Conservation (phyloP, 2,329 filamentous ascomycete species). For the Pseudogymnoascus sp. region DNA sequence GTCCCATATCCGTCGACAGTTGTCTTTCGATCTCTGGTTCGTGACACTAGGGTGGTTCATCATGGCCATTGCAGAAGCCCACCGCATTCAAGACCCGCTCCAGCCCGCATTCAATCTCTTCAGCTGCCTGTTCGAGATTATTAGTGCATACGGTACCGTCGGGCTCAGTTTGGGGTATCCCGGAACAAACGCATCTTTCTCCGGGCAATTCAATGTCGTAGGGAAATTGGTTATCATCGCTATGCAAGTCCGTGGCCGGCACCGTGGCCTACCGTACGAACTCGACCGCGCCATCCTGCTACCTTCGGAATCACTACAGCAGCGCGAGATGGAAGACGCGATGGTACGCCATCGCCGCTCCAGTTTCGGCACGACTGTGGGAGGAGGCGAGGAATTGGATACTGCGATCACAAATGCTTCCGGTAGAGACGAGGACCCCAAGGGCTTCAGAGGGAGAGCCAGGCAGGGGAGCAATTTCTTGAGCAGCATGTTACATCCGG, state of each 20-base stretch:
- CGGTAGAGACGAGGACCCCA: background rate
- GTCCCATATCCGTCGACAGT: slow-evolving; percentile 82
- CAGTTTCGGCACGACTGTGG: slow-evolving; percentile 5
- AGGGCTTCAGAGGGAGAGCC: background rate
- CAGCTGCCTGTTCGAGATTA: slow-evolving; percentile 68
- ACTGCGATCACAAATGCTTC: background rate
- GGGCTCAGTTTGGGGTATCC: slow-evolving; percentile 83
- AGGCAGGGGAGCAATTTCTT: slow-evolving; percentile 23
- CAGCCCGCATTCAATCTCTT: slow-evolving; percentile 59
- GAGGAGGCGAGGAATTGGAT: background rate
- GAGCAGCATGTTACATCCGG: slow-evolving; percentile 28
- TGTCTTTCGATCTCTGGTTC: slow-evolving; percentile 97
- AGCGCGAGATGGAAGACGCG: slow-evolving; percentile 49
- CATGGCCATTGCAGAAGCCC: slow-evolving; percentile 81
- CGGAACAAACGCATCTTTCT: slow-evolving; percentile 70
- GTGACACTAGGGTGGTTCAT: slow-evolving; percentile 91
- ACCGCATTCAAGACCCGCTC: slow-evolving; percentile 53
- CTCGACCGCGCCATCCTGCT: slow-evolving; percentile 65
- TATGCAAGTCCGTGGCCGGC: slow-evolving; percentile 64
- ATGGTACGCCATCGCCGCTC: slow-evolving; percentile 4
- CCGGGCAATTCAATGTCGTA: slow-evolving; percentile 66
- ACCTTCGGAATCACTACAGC: slow-evolving; percentile 57
- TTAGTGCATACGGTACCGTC: slow-evolving; percentile 90
- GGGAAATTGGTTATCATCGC: slow-evolving; percentile 60
- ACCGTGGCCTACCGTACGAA: slow-evolving; percentile 62